A percentile compares a stretch with the other conserved stretches of the same genome.
Conservation (phyloP, 2,329 filamentous ascomycete genomes). For the Dactylellina leptospora region DNA sequence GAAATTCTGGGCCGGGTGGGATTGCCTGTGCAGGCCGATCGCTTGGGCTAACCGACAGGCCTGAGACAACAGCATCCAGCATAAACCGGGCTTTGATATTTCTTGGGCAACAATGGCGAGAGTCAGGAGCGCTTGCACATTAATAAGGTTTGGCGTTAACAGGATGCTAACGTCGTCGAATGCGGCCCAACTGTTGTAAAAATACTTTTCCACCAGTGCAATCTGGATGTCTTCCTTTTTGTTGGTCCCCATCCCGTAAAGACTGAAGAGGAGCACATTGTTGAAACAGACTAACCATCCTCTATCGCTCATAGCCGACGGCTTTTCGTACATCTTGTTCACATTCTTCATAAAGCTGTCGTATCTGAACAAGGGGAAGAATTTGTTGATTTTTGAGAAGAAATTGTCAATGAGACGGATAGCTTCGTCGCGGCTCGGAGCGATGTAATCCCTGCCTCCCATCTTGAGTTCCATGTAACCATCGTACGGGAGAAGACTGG, state of each 20-base stretch:
- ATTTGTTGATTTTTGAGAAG: constrained; percentile 50
- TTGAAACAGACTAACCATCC: constrained; percentile 57
- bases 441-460: constrained; percentile 52
- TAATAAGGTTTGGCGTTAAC: constrained; percentile 67
- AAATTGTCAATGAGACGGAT: constrained; percentile 53
- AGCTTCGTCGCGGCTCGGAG: constrained; percentile 46
- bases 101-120: constrained; percentile 72
- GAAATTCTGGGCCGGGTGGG: constrained; percentile 59
- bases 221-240: constrained; percentile 45
- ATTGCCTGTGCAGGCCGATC: constrained; percentile 69
- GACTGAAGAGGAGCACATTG: constrained; percentile 57
- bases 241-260: constrained; percentile 54
- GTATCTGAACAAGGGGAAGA: constrained; percentile 49
- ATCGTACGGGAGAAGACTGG: constrained; percentile 56
- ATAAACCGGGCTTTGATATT: constrained; percentile 69
- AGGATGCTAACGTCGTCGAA: constrained; percentile 66
- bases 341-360: constrained; percentile 53
- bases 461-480: constrained; percentile 55
- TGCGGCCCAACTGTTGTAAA: constrained; percentile 58
- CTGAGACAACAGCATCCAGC: constrained; percentile 70
- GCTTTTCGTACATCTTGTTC: constrained; percentile 52
- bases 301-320: constrained; percentile 54
- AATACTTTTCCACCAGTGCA: constrained; percentile 53
- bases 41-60: constrained; percentile 71
- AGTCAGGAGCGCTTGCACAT: constrained; percentile 69